Conservation (phyloP, 2,329 filamentous ascomycete genomes). For the Trichoderma aggressivum region DNA sequence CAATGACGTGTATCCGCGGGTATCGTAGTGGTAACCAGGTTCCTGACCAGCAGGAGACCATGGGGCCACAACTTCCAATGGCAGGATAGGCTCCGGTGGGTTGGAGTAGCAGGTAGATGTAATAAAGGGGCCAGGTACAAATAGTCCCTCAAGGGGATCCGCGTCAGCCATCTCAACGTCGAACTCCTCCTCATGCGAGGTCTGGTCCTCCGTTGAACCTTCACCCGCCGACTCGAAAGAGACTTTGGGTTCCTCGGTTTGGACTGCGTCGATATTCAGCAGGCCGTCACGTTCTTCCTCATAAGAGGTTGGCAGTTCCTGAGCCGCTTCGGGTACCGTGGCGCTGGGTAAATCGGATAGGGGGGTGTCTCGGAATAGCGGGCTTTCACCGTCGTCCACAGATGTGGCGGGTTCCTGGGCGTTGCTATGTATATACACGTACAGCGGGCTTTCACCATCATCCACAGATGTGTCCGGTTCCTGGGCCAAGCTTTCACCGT, state of each 20-base stretch:
- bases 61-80: conserved; percentile 15
- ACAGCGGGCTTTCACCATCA: conserved; percentile 12
- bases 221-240: conserved; percentile 7
- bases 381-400: conserved; percentile 5
- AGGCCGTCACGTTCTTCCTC: conserved; percentile 11
- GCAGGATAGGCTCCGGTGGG: conserved; percentile 2
- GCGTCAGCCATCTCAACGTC: conserved; percentile 9
- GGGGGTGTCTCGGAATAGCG: no score
- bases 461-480: conserved; percentile 8
- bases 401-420: neutral
- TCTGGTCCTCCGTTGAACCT: conserved; percentile 6
- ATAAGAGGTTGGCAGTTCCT: conserved; percentile 6
- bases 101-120: neutral
- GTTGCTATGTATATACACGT: no score
- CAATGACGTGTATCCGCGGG: conserved; percentile 3
- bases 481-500: conserved; percentile 13
- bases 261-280: conserved; percentile 1
- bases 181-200: conserved; percentile 10
- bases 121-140: conserved; percentile 5
- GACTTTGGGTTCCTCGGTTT: conserved; percentile 1
- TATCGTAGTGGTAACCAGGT: conserved; percentile 1
- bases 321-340: conserved; percentile 7
- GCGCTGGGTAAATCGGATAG: conserved; percentile 4
- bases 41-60: conserved; percentile 7
- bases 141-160: neutral